Base-by-base conservation (phyloP, 805 yeast genomes). In the Ogataea dorogensis region DNA sequence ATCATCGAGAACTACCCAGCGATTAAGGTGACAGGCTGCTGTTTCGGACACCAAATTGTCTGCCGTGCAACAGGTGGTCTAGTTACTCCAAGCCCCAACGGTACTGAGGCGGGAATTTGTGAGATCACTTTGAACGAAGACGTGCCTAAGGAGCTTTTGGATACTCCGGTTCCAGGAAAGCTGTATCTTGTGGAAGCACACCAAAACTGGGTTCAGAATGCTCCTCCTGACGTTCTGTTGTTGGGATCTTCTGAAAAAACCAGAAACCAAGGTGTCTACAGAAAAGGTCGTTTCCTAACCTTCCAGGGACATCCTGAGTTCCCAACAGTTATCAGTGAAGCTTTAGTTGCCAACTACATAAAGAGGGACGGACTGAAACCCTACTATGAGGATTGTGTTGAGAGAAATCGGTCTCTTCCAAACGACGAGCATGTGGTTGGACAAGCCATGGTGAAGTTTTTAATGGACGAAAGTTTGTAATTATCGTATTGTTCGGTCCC, bases 261-360 rank as follows among this genome's bases (percentile, higher is more conserved):
- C 11, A 29, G 21, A 15, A 62, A 74, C 22, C 96, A 88, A 60
- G 94, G 95, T 0, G 61, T 85, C 18, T 73, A 72, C 37, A 71
- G 73, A 25, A 67, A 70, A 0, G 53, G 66, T 15, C 66, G 70
- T 28, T 36, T 83, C 6, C 59, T 88, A 15, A 75, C 93, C 0
- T 73, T 87, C 47, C 97, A 88, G 59, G 96, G 96, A 0, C 97
- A 88, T 52, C 96, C 96, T 0, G 96, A 88, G 56, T 88, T 85
- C 51, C 53, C 63, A 17, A 62, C 64, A 0, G 67, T 58, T 3
- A 53, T 54, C 14, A 54, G 59, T 2, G 26, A 42, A 3, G 28
- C 25, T 2, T 17, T 51, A 17, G 33, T 41, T 11, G 32, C 39
- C 5, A 19, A 17, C 6, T 32, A 27, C 27, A 22, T 40, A 7